Conservation (phyloP, 2,329 filamentous ascomycete species). For the Rutstroemia sp. region DNA sequence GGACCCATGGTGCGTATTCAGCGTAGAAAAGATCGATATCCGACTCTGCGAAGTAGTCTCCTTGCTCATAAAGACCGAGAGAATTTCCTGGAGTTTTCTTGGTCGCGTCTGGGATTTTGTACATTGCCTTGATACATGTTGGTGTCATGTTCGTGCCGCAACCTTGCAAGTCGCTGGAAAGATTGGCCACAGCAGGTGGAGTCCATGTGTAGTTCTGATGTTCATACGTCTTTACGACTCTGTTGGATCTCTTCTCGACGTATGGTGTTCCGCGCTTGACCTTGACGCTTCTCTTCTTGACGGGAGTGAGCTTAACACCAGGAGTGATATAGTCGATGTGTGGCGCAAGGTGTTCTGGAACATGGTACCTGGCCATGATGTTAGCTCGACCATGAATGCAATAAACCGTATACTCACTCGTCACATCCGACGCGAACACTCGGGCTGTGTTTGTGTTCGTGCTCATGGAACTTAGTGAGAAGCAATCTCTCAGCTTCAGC, state of each 20-base stretch:
- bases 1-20: conserved; percentile 13
- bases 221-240: background rate
- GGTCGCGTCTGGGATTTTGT: conserved; percentile 26
- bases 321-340: conserved; percentile 43
- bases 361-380: conserved; percentile 29
- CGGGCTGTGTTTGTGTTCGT: conserved; percentile 25
- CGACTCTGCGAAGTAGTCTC: conserved; percentile 16
- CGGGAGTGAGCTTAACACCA: conserved; percentile 30
- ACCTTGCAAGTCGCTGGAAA: conserved; percentile 10
- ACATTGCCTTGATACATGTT: conserved; percentile 24
- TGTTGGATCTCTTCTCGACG: conserved; percentile 1
- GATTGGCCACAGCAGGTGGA: background rate
- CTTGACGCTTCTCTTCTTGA: conserved; percentile 15
- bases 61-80: conserved; percentile 13
- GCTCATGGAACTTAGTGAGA: conserved; percentile 30
- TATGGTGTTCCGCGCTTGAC: conserved; percentile 6
- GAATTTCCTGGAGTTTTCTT: conserved; percentile 7
- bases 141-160: conserved; percentile 16
- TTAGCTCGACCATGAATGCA: background rate
- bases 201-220: background rate
- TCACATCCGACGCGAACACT: conserved; percentile 30
- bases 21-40: conserved; percentile 16
- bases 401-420: conserved; percentile 16
- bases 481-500: conserved; percentile 30
- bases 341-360: conserved; percentile 34